Evolutionary conservation across 768 basidiomycete genomes (phyloP), one percentile per base, ranked within the genome.

Genomic region (Exidia glandulosa): DNA sequence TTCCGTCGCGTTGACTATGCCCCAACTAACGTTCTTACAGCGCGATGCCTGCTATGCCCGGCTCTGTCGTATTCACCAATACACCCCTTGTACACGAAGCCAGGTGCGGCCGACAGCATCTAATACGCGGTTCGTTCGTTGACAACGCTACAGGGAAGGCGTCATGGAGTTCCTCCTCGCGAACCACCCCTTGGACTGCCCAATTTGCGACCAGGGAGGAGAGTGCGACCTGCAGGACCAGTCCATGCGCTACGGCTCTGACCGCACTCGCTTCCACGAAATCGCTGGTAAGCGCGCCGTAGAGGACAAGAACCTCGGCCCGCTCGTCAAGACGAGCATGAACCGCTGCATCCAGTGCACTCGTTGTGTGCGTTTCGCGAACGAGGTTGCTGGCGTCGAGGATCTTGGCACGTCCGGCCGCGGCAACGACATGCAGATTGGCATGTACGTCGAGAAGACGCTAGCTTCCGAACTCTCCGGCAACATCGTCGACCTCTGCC

Each of bases 321-420:
- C 96, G 6, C 82, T 99, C 50, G 93, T 99, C 71, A 98, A 98
- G 80, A 97, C 95, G 2, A 90, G 87, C 61, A 97, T 97, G 95
- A 96, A 91, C 74, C 86, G 96, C 37, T 98, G 96, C 76, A 98
- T 99, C 66, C 96, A 99, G 73, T 99, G 96, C 76, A 99, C 96
- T 3, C 92, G 96, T 61, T 99, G 96, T 73, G 90, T 98, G 30
- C 90, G 96, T 57, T 99, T 99, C 69, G 95, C 96, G 31, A 99
- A 98, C 75, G 96, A 99, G 71, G 95, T 98, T 50, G 96, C 96
- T 1, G 96, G 96, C 59, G 94, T 97, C 7, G 94, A 98, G 75
- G 95, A 98, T 67, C 77, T 99, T 27, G 96, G 96, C 48, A 94
- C 94, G 2, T 94, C 94, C 2, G 96, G 96, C 12, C 87, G 95